Conservation (phyloP, 805 yeast genomes). For the Ogataea dorogensis region DNA sequence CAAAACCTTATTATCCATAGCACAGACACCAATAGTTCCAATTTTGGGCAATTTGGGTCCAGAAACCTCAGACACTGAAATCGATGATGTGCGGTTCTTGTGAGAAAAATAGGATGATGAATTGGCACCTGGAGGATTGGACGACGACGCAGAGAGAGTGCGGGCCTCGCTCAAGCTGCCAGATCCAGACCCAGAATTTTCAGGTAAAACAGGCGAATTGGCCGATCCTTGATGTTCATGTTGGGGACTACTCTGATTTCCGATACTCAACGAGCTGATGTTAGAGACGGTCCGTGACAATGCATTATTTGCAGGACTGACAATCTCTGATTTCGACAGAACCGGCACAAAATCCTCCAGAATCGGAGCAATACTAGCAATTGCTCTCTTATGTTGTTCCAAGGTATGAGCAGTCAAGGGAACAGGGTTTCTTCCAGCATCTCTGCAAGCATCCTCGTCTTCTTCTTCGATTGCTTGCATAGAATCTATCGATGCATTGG, state of each 20-base stretch:
- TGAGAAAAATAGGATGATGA: constrained; percentile 11
- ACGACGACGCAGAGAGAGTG: constrained; percentile 10
- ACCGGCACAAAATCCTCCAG: constrained; percentile 69
- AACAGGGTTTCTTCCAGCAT: constrained; percentile 23
- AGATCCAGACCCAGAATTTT: background rate
- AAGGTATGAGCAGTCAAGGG: constrained; percentile 34
- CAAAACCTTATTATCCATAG: constrained; percentile 96
- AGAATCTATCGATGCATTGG: constrained; percentile 25
- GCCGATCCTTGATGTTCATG: constrained; percentile 2
- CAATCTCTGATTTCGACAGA: constrained; percentile 46
- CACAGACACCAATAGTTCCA: constrained; percentile 97
- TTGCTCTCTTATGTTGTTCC: constrained; percentile 51
- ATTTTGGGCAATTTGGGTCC: constrained; percentile 62
- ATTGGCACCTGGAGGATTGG: constrained; percentile 16
- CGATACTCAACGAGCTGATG: constrained; percentile 31
- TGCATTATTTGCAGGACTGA: constrained; percentile 32
- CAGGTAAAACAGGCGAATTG: constrained; percentile 4
- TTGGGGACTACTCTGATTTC: constrained; percentile 13
- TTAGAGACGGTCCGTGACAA: constrained; percentile 34
- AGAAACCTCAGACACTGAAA: constrained; percentile 38
- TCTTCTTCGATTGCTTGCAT: constrained; percentile 17
- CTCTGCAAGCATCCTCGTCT: constrained; percentile 23
- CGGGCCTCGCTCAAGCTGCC: constrained; percentile 4
- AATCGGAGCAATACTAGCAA: constrained; percentile 79
- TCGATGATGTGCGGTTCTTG: constrained; percentile 32